Evolutionary conservation across 441 rosid species (phyloP).

Genomic region (Syzygium malaccense): DNA sequence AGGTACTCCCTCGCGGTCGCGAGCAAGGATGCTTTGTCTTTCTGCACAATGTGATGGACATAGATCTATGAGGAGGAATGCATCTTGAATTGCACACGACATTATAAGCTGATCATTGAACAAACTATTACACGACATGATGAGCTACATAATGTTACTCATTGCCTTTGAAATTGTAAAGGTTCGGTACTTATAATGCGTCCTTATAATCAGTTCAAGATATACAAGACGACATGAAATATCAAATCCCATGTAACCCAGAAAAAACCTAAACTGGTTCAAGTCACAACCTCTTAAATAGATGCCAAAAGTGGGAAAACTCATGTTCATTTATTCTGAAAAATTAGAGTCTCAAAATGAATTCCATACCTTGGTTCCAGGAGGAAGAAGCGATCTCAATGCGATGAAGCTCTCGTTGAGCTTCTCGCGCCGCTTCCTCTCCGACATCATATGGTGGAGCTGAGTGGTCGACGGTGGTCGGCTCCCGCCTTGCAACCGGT

Average conservation of each 20-base stretch:
- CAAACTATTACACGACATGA: not conserved
- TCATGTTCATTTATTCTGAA: not conserved
- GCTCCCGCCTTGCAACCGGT: constrained; percentile 7
- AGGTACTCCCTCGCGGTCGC: constrained; percentile 37
- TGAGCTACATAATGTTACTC: not conserved
- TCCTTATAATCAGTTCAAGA: not conserved
- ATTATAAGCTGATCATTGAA: not conserved
- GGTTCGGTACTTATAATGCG: not conserved
- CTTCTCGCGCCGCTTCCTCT: constrained; percentile 78
- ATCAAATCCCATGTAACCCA: not conserved
- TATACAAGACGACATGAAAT: not conserved
- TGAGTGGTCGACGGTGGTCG: constrained; percentile 33
- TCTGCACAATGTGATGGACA: constrained; percentile 22
- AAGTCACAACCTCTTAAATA: not conserved
- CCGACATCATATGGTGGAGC: constrained; percentile 75
- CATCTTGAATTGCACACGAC: not conserved
- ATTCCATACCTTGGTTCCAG: constrained; percentile 53
- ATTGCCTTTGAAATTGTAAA: not conserved
- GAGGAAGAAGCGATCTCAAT: constrained; percentile 66
- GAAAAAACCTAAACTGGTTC: not conserved
- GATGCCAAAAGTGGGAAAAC: not conserved
- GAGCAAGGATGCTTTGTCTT: constrained; percentile 60
- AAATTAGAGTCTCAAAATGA: not conserved
- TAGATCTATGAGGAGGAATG: not conserved
- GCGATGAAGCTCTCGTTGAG: constrained; percentile 68